Conservation (phyloP, 1,139 yeast species). For the Protomyces arabidopsidicola region DNA sequence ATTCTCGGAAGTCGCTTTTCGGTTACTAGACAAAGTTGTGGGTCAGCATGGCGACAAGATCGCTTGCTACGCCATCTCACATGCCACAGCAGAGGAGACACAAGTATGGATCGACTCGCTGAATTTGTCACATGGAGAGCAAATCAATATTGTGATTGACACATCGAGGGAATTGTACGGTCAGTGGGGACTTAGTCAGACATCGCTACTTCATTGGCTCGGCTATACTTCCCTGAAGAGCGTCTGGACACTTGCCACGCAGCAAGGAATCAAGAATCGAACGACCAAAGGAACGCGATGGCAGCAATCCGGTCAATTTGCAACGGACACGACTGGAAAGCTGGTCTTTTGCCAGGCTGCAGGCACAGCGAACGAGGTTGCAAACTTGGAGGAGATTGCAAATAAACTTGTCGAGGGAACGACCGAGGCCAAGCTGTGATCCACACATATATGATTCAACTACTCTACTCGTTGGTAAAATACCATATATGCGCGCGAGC, state of each 20-base stretch:
- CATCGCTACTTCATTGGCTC: constrained; percentile 4
- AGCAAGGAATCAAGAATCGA: constrained; percentile 17
- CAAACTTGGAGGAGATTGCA: constrained; percentile 5
- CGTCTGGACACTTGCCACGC: constrained; percentile 13
- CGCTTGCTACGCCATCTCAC: constrained; percentile 13
- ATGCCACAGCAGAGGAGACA: constrained; percentile 17
- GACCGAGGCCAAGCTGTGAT: neutral
- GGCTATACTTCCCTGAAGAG: constrained; percentile 7
- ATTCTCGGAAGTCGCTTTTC: constrained; percentile 14
- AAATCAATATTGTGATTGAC: constrained; percentile 7
- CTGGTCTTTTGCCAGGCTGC: constrained; percentile 1
- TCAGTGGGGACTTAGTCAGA: constrained; percentile 16
- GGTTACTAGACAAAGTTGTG: neutral
- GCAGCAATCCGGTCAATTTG: constrained; percentile 21
- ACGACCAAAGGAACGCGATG: constrained; percentile 22
- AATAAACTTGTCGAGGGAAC: neutral
- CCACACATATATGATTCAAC: neutral
- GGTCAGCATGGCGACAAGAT: constrained; percentile 6
- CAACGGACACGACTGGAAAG: neutral
- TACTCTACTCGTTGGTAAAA: constrained; percentile 23
- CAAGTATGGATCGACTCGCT: constrained; percentile 16
- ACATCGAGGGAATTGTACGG: constrained; percentile 7
- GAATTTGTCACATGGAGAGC: neutral
- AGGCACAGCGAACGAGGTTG: constrained; percentile 8
- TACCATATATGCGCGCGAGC: constrained; percentile 27